Base-by-base conservation (phyloP, 2,329 filamentous ascomycete species). In the Mariannaea sp. region DNA sequence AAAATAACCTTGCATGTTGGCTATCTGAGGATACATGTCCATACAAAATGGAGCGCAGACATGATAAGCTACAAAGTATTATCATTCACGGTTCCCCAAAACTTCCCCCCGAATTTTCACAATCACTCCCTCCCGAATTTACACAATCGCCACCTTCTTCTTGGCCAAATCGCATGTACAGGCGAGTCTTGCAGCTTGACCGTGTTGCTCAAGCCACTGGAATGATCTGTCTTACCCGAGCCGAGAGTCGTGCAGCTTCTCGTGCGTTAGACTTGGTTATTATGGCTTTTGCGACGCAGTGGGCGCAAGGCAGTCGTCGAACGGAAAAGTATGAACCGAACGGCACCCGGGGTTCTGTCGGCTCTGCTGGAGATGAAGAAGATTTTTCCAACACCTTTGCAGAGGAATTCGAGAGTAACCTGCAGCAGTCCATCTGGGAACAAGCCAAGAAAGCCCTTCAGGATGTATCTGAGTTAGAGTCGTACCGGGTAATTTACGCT, bases 1-100 rank as follows among this genome's bases (percentile, higher is more conserved):
- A 81, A 53, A 75, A 80, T 48, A 78, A 75, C 7, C 68, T 81
- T 0, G 75, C 78, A 0, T 81, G 79, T 56, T 82, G 79, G 79
- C 61, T 81, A 10, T 78, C 77, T 0, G 79, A 81, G 50, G 69
- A 72, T 9, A 81, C 77, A 7, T 82, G 79, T 32, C 79, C 79
- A 0, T 81, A 80, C 61, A 60, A 56, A 39, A 70, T 70, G 56
- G 61, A 70, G 39, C 55, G 30, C 3, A 36, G 49, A 4, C 55
- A 53, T 2, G 20, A 13, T 2, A 13, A 49, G 14, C 35, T 46
- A 1, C 36, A 12, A 2, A 45, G 1, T 19, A 52, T 27, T 38
- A 19, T 57, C 5, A 41, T 52, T 13, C 7, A 22, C 5, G 17
- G 12, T 24, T 9, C 36, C 3, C 13, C 19, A 19, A 22, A 17